phyloP scores from a whole-genome alignment of 495 filamentous ascomycete species.

The Podospora pseudoanserina region DNA sequence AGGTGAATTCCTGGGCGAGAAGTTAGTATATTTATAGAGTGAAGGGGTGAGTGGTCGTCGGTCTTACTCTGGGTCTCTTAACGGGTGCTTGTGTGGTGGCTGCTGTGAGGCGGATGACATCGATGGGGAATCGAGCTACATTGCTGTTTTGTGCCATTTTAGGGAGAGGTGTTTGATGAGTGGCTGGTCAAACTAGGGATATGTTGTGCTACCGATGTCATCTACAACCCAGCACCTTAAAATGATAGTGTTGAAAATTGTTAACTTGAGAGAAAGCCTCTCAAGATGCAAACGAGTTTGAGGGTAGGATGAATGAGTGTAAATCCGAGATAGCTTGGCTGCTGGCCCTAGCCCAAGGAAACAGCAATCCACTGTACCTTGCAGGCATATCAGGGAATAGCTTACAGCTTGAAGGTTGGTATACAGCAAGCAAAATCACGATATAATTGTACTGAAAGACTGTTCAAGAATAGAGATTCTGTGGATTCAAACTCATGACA shows the following conservation, averaged over 20 bases:
- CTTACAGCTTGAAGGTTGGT: neutral
- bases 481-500: too few relatives aligned
- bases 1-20: conserved; percentile 67
- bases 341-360: too few relatives aligned
- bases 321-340: too few relatives aligned
- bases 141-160: neutral
- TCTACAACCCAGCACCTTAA: neutral
- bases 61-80: conserved; percentile 60
- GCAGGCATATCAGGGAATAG: neutral
- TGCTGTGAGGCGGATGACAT: neutral
- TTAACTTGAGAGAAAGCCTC: too few relatives aligned
- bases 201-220: neutral
- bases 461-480: too few relatives aligned
- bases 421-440: neutral
- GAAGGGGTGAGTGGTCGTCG: neutral
- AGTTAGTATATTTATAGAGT: neutral
- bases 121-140: neutral
- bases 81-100: conserved; percentile 33
- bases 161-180: neutral
- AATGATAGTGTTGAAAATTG: neutral
- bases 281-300: too few relatives aligned
- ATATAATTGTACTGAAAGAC: too few relatives aligned
- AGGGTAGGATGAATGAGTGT: too few relatives aligned
- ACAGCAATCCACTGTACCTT: neutral
- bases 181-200: neutral